Evolutionary conservation across 2,329 filamentous ascomycete genomes (phyloP), one percentile per base, ranked within the genome.

Genomic region (Fusarium mangiferae): DNA sequence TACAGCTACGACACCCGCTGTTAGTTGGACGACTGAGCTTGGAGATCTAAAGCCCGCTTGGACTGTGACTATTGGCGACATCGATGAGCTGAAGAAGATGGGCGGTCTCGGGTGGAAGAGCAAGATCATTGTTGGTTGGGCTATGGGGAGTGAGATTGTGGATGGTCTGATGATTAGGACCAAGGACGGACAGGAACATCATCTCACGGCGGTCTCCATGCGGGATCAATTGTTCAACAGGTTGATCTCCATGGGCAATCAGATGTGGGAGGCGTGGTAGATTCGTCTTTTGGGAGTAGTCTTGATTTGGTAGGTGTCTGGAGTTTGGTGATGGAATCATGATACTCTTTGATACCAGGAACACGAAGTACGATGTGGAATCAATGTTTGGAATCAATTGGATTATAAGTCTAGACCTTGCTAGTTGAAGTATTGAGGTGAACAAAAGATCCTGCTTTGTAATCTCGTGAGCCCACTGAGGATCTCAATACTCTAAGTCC

Each of bases 71-170:
- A 87, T 96, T 7, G 87, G 87, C 0, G 92, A 96, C 22, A 92
- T 97, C 51, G 84, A 70, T 3, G 93, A 95, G 80, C 79, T 97
- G 60, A 92, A 91, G 80, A 97, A 97, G 83, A 85, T 95, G 4
- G 94, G 94, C 9, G 94, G 94, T 0, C 85, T 95, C 41, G 93
- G 94, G 0, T 97, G 94, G 94, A 97, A 96, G 83, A 90, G 91
- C 3, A 96, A 94, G 84, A 83, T 96, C 56, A 87, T 96, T 4
- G 92, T 96, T 2, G 93, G 94, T 0, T 94, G 94, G 93, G 91
- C 92, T 2, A 87, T 94, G 77, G 89, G 90, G 1, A 87, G 90
- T 54, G 91, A 95, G 80, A 90, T 96, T 36, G 90, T 92, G 1
- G 94, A 96, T 83, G 93, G 93, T 0, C 75, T 97, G 73, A 86